These are phyloP conservation scores for Cinnamomum chago DNA, from an alignment of 164 flowering plant genomes.

Conservation along the genomic window DNA sequence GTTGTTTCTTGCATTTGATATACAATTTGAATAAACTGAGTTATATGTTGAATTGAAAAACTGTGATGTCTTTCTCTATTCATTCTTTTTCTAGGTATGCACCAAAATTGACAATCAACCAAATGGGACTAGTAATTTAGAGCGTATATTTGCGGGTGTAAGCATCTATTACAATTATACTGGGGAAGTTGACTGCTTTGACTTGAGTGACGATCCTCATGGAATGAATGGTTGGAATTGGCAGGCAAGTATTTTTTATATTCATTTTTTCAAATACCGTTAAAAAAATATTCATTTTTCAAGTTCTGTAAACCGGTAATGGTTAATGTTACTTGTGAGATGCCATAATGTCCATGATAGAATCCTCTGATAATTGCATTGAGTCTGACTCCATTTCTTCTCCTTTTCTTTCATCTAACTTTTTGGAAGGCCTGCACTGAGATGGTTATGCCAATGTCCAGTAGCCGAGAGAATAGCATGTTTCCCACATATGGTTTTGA, in stretches of 20 bases:
- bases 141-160: constrained; percentile 72
- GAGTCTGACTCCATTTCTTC: neutral
- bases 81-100: constrained; percentile 55
- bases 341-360: neutral
- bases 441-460: constrained; percentile 93
- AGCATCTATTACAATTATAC: constrained; percentile 84
- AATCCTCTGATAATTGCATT: neutral
- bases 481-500: constrained; percentile 59
- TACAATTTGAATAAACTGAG: too few relatives aligned
- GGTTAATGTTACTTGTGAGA: too few relatives aligned
- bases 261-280: neutral
- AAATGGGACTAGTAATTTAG: constrained; percentile 47
- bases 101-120: constrained; percentile 57
- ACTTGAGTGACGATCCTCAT: constrained; percentile 78
- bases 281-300: neutral
- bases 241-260: constrained; percentile 47
- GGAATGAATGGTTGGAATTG: constrained; percentile 93
- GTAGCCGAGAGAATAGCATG: constrained; percentile 62
- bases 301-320: neutral
- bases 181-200: constrained; percentile 67
- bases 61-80: neutral
- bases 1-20: too few relatives aligned
- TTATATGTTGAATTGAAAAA: too few relatives aligned
- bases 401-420: constrained; percentile 1
- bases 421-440: constrained; percentile 77